Evolutionary conservation across 2,329 filamentous ascomycete species (phyloP), one percentile per base, ranked within the genome.

Genomic region (Nemania abortiva): DNA sequence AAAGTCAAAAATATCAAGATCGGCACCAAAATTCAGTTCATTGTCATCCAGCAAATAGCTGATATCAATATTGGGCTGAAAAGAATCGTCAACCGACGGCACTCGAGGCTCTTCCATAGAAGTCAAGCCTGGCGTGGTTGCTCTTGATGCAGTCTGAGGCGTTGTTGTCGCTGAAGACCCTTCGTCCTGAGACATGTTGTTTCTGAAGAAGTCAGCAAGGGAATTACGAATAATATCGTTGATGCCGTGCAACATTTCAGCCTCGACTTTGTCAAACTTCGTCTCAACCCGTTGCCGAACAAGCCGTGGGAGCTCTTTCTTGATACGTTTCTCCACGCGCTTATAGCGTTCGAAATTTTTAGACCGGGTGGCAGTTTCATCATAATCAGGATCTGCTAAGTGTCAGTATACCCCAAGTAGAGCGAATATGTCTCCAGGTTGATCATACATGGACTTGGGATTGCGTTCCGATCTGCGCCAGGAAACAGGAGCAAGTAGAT

Each of bases 401-500:
- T 13, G 68, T 76, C 63, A 74, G 69, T 56, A 7, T 24, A 63
- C 20, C 39, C 18, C n/a, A 22, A 4, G 15, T n/a, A 10, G 6
- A 6, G 45, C 34, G n/a, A 20, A 24, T n/a, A 13, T 24, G 49
- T 9, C 10, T 54, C 15, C 11, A 45, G 13, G 45, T 42, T 37
- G n/a, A 65, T 64, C 76, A 68, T 72, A 79, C 77, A 78, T 66
- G 77, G 75, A 63, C 75, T 78, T 31, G 77, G 77, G 54, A 78
- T 62, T 2, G 75, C 72, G 13, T 76, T 72, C 2, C 56, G 70
- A 47, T 77, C 76, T 3, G 74, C 74, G 15, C 70, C 67, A 9
- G 77, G 77, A 39, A 79, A 79, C 3, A 79, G 69, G 27, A 78
- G 76, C 57, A 77, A 52, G 69, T 79, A 79, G 5, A 78, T 78